phyloP scores from a whole-genome alignment of 2,329 filamentous ascomycete species.

The Fusarium keratoplasticum region DNA sequence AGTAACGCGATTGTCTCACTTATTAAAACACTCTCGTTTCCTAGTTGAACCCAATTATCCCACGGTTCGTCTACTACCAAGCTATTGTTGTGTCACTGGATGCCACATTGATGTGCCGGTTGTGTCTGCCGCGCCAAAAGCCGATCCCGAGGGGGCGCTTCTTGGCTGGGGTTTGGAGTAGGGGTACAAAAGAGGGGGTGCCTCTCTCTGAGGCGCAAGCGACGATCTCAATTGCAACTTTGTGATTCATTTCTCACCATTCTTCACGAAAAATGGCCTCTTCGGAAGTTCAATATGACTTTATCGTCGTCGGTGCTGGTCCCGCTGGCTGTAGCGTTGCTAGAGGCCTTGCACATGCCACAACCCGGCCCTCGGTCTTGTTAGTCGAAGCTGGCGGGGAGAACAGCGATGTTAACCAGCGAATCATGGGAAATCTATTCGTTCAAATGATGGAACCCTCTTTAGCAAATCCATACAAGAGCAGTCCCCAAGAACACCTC shows the following conservation, averaged over 20 bases:
- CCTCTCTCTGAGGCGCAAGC: neutral
- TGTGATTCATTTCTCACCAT: neutral
- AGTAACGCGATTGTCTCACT: neutral
- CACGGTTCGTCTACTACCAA: neutral
- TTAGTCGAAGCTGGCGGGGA: constrained; percentile 29
- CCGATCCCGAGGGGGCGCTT: neutral
- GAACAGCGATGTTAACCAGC: constrained; percentile 20
- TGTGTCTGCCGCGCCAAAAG: neutral
- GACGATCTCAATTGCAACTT: neutral
- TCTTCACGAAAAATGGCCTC: neutral
- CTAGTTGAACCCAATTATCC: neutral
- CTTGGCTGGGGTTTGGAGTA: neutral
- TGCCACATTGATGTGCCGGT: neutral
- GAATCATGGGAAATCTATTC: constrained; percentile 26
- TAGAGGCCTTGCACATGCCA: constrained; percentile 16
- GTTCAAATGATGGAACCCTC: constrained; percentile 26
- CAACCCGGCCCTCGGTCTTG: constrained; percentile 15
- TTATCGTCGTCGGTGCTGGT: constrained; percentile 31
- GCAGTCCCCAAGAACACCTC: constrained; percentile 18
- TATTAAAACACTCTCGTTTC: neutral
- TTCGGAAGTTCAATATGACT: constrained; percentile 17
- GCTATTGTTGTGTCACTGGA: neutral
- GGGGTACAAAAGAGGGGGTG: neutral
- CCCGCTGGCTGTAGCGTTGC: constrained; percentile 28
- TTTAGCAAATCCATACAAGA: constrained; percentile 23